Percentiles rank a stretch among this genome's conserved stretches.
phyloP scores from a whole-genome alignment of 495 filamentous ascomycete species.

The Parathielavia appendiculata region DNA sequence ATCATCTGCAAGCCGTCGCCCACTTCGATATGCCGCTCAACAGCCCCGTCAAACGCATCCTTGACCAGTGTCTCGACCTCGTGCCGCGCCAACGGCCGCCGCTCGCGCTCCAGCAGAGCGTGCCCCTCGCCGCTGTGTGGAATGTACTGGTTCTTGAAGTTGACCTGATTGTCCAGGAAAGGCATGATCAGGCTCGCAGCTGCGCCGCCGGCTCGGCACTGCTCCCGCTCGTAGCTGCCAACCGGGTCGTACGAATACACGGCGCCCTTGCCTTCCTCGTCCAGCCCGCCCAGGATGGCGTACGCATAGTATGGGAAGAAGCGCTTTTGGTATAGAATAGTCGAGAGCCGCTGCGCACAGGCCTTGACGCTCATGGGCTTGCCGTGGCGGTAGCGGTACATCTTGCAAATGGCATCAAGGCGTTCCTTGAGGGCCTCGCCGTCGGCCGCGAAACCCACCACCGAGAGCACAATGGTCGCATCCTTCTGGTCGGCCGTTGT shows the following conservation, averaged over 20 bases:
- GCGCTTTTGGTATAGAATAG: constrained; percentile 91
- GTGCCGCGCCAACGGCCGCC: constrained; percentile 57
- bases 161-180: constrained; percentile 98
- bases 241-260: constrained; percentile 97
- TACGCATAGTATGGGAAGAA: constrained; percentile 98
- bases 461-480: constrained; percentile 79
- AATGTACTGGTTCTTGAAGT: constrained; percentile 97
- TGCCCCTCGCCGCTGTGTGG: constrained; percentile 84
- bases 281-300: constrained; percentile 87
- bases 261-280: constrained; percentile 91
- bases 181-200: constrained; percentile 97
- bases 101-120: constrained; percentile 64
- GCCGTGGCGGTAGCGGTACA: constrained; percentile 93
- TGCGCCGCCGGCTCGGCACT: constrained; percentile 92
- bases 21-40: constrained; percentile 98
- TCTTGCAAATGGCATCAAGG: constrained; percentile 85
- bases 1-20: constrained; percentile 95
- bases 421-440: constrained; percentile 85
- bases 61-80: constrained; percentile 83
- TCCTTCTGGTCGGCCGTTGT: constrained; percentile 77
- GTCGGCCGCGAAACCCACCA: constrained; percentile 93
- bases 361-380: constrained; percentile 89
- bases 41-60: constrained; percentile 96
- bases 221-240: constrained; percentile 91
- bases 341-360: constrained; percentile 86